These are phyloP conservation scores for Cryptosporidium parvum DNA, from an alignment of 169 alveolate genomes.

Conservation along the genomic window DNA sequence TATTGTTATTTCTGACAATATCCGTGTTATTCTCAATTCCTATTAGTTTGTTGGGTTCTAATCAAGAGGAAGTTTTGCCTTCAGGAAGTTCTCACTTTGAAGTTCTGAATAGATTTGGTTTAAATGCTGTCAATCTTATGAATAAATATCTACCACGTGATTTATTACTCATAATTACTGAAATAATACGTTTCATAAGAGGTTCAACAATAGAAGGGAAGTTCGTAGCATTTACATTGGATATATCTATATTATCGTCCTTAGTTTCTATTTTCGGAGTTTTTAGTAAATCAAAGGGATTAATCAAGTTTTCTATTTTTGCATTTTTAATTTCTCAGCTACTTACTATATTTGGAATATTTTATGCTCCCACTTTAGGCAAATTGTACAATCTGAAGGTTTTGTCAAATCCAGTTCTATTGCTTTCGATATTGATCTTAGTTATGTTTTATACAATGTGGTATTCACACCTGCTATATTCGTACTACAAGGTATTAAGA, in stretches of 20 bases:
- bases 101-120: neutral
- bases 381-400: neutral
- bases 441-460: slow-evolving; percentile 45
- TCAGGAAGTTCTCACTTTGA: neutral
- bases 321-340: slow-evolving; percentile 10
- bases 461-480: slow-evolving; percentile 55
- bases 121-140: neutral
- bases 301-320: slow-evolving; percentile 34
- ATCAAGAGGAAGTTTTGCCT: neutral
- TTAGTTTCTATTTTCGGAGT: slow-evolving; percentile 41
- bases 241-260: slow-evolving; percentile 9
- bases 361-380: slow-evolving; percentile 39
- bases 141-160: neutral
- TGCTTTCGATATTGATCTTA: slow-evolving; percentile 11
- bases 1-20: neutral
- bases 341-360: slow-evolving; percentile 12
- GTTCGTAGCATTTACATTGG: neutral
- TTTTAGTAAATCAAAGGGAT: slow-evolving; percentile 28
- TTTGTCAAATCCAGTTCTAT: slow-evolving; percentile 14
- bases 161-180: neutral
- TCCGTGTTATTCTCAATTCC: slow-evolving; percentile 25
- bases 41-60: neutral
- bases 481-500: slow-evolving; percentile 50
- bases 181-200: neutral
- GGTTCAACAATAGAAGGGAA: slow-evolving; percentile 15